phyloP scores from a whole-genome alignment of 495 filamentous ascomycete species.

The Penicillium cataractarum region DNA sequence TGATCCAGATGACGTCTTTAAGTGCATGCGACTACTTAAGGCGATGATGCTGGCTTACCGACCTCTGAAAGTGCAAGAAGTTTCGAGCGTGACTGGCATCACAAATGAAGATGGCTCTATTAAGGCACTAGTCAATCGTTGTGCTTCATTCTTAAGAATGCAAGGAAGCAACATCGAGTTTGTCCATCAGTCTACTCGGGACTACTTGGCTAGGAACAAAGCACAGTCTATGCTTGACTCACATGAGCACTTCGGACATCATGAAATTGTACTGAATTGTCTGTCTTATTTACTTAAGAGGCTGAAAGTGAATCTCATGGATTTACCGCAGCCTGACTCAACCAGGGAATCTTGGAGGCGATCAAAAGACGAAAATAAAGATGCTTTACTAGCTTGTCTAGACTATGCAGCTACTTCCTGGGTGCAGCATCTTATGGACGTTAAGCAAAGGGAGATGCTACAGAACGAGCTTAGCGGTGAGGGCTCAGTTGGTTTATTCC shows the following conservation, averaged over 20 bases:
- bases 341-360: neutral
- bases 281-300: conserved; percentile 21
- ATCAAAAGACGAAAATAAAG: neutral
- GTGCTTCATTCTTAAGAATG: conserved; percentile 26
- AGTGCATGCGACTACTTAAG: conserved; percentile 11
- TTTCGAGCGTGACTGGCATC: neutral
- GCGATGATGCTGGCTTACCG: conserved; percentile 13
- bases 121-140: conserved; percentile 6
- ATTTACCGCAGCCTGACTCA: conserved; percentile 15
- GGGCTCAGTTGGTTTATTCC: conserved; percentile 14
- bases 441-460: neutral
- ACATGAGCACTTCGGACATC: conserved; percentile 22
- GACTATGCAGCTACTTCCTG: conserved; percentile 26
- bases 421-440: conserved; percentile 20
- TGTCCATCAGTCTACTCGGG: conserved; percentile 27
- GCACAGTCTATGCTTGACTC: conserved; percentile 10
- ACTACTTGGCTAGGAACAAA: conserved; percentile 20
- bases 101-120: neutral
- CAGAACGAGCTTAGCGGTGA: neutral
- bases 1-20: neutral
- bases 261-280: conserved; percentile 24
- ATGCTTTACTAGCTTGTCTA: conserved; percentile 16
- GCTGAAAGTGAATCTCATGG: conserved; percentile 24
- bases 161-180: conserved; percentile 20
- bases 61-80: conserved; percentile 15